These are phyloP conservation scores for Boletus fagicola DNA, from an alignment of 768 basidiomycete species.

Conservation along the genomic window DNA sequence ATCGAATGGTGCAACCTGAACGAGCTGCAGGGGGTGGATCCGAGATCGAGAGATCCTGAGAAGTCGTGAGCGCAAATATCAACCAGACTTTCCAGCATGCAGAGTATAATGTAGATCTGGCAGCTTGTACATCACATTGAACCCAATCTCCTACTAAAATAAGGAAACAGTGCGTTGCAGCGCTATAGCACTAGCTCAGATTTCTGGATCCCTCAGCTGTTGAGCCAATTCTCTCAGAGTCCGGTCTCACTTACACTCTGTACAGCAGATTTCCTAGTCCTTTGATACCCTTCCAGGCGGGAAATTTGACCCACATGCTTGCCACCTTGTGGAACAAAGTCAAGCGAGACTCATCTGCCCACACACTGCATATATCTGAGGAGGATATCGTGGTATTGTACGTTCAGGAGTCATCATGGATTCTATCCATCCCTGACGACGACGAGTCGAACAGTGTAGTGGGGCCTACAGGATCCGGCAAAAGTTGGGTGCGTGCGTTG, in stretches of 20 bases:
- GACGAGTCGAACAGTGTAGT: constrained; percentile 6
- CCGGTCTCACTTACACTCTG: background rate
- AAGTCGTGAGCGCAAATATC: no score
- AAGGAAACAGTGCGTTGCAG: background rate
- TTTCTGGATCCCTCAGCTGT: no score
- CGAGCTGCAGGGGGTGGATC: no score
- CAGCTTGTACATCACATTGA: no score
- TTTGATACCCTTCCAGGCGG: background rate
- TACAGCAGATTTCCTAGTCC: background rate
- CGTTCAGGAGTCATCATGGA: background rate
- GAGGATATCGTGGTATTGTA: constrained; percentile 24
- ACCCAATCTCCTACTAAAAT: no score
- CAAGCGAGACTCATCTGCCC: constrained; percentile 7
- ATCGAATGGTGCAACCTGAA: no score
- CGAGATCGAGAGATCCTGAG: no score
- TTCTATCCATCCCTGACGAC: background rate
- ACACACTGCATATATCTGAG: constrained; percentile 3
- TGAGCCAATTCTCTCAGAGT: background rate
- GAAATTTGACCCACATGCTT: background rate
- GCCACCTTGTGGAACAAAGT: constrained; percentile 13
- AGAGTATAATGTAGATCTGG: no score
- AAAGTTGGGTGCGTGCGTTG: constrained; percentile 19
- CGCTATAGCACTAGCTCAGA: no score
- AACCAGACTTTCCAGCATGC: no score
- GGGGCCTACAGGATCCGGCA: constrained; percentile 20